Base-by-base conservation (phyloP, 2,329 filamentous ascomycete genomes). In the Mollisiaceae sp. region DNA sequence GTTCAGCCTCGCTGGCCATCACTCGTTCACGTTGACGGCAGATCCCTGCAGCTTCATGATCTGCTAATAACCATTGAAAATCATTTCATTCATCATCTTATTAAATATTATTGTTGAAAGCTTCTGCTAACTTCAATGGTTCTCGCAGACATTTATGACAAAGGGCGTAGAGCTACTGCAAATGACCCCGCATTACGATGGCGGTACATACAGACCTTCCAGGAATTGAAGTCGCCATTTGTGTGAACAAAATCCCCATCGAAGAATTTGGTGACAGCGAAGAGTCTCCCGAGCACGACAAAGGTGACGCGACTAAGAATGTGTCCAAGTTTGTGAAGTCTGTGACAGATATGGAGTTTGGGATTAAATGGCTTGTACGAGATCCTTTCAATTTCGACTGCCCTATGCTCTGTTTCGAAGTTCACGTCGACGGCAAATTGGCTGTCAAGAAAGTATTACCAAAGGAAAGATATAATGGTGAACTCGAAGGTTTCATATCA, bases 291-390 rank as follows among this genome's bases (percentile, higher is more conserved):
- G 8, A 36, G 11, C 27, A n/a, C 14, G 18, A 57, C 3, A 36
- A 36, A 12, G n/a, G 4, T 4, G n/a, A 24, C 8, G 9, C 14
- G 8, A 39, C 55, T 4, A 54, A 39, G n/a, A 54, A n/a, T 8
- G 24, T 61, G 1, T 57, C 50, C 14, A 60, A 32, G 50, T 65
- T 61, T 39, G 32, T 65, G 45, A 39, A 65, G 36, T 56, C 59
- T 4, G 4, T 24, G 9, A 36, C 57, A 2, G 63, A 58, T 18
- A 24, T 54, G 32, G 58, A 65, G 52, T 65, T 65, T 32, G 18
- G 36, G n/a, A 41, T 65, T 8, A 57, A 36, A 32, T 24, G 38
- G 2, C 15, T 15, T 15, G 11, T 65, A 22, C 12, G 41, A 11
- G 2, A 4, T 11, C 24, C 57, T 6, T 57, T 22, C 35, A 12